Conservation (phyloP, 306 rosid species). For the Morella rubra region DNA sequence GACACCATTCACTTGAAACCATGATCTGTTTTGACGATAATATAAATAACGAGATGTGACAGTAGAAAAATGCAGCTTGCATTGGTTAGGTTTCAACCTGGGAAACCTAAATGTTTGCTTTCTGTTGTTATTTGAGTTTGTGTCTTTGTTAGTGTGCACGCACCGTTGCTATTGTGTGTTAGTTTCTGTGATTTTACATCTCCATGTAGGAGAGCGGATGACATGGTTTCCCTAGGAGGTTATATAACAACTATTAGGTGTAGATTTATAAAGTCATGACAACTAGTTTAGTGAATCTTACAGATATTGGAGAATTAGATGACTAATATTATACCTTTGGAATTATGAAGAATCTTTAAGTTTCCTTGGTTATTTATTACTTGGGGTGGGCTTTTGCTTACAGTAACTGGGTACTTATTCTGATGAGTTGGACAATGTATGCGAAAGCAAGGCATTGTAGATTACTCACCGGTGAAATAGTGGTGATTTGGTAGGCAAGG, state of each 20-base stretch:
- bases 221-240: background rate
- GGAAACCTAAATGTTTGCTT: background rate
- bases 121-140: background rate
- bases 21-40: background rate
- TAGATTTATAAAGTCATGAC: background rate
- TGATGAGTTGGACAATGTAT: too few species aligned
- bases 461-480: too few species aligned
- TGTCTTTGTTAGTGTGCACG: too few species aligned
- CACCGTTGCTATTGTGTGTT: background rate
- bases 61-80: background rate
- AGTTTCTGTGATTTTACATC: background rate
- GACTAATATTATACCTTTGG: too few species aligned
- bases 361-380: too few species aligned
- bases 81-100: background rate
- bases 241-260: background rate
- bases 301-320: too few species aligned
- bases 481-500: too few species aligned
- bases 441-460: too few species aligned
- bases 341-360: too few species aligned
- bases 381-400: too few species aligned
- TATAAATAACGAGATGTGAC: background rate
- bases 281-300: background rate
- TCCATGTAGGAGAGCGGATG: background rate
- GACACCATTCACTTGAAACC: background rate
- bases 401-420: too few species aligned